phyloP scores from a whole-genome alignment of 768 basidiomycete species.

The Tylopilus subfusipes region DNA sequence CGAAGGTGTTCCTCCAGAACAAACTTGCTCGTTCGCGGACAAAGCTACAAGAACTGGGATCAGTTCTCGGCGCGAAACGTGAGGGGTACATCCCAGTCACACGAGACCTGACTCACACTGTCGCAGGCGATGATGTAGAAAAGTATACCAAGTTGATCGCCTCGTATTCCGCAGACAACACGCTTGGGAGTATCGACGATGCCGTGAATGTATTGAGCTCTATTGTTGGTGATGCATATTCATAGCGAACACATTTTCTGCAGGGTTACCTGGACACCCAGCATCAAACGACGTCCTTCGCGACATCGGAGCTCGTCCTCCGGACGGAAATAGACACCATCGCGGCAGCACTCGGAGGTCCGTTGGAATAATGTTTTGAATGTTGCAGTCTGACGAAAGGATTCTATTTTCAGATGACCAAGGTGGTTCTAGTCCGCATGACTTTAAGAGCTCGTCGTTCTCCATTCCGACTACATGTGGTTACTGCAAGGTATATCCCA shows the following conservation, averaged over 20 bases:
- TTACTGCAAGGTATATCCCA: conserved; percentile 64
- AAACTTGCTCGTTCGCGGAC: conserved; percentile 56
- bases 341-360: conserved; percentile 59
- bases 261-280: conserved; percentile 63
- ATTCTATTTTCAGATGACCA: conserved; percentile 56
- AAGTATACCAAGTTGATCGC: conserved; percentile 45
- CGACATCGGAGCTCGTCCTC: conserved; percentile 54
- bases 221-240: not conserved
- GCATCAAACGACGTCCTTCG: conserved; percentile 55
- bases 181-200: conserved; percentile 51
- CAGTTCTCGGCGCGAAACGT: conserved; percentile 62
- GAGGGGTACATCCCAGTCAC: conserved; percentile 22
- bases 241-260: conserved; percentile 2
- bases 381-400: conserved; percentile 6
- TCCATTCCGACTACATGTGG: conserved; percentile 81
- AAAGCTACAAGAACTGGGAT: conserved; percentile 62
- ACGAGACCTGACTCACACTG: conserved; percentile 5
- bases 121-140: conserved; percentile 52
- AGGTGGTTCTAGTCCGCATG: conserved; percentile 66
- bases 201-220: conserved; percentile 18
- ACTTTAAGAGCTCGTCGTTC: conserved; percentile 83
- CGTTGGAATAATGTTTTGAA: conserved; percentile 16
- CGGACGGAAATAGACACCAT: conserved; percentile 66
- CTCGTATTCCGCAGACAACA: conserved; percentile 45
- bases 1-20: conserved; percentile 81